Percentiles rank a stretch among this genome's conserved stretches.
These are phyloP conservation scores for Suillus brevipes DNA, from an alignment of 768 basidiomycete species.

Conservation along the genomic window DNA sequence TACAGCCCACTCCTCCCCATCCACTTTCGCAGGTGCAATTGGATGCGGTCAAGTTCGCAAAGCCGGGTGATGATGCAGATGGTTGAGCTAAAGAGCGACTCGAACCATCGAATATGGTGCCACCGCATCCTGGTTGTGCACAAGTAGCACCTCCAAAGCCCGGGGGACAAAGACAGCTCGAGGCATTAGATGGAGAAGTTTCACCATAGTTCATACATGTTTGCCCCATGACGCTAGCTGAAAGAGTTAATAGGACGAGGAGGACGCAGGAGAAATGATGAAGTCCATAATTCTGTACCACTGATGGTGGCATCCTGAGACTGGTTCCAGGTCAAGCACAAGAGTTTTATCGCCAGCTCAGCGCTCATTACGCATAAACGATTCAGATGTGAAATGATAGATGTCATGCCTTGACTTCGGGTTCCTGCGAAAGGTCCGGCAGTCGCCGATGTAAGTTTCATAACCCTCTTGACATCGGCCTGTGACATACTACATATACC, in stretches of 20 bases:
- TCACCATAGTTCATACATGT: conserved; percentile 29
- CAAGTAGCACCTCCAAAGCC: conserved; percentile 80
- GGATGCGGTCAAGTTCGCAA: conserved; percentile 66
- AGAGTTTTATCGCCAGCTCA: not conserved
- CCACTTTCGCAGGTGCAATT: conserved; percentile 70
- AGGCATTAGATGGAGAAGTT: conserved; percentile 13
- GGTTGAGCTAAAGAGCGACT: conserved; percentile 50
- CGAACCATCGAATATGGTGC: conserved; percentile 75
- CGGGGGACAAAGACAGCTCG: conserved; percentile 69
- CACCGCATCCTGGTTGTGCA: conserved; percentile 72
- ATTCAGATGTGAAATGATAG: not conserved
- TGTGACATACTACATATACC: not conserved
- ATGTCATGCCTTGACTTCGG: no score
- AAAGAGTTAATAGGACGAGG: conserved; percentile 10
- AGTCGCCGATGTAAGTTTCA: not conserved
- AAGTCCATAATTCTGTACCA: not conserved
- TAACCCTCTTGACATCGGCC: not conserved
- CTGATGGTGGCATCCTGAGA: not conserved
- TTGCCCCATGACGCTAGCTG: conserved; percentile 22
- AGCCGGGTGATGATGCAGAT: conserved; percentile 38
- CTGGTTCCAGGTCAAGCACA: not conserved
- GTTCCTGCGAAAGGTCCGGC: not conserved
- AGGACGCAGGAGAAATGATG: conserved; percentile 11
- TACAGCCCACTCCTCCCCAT: conserved; percentile 79
- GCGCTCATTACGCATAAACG: not conserved